Base-by-base conservation (phyloP, 2,329 filamentous ascomycete species). In the Fusarium setosum region DNA sequence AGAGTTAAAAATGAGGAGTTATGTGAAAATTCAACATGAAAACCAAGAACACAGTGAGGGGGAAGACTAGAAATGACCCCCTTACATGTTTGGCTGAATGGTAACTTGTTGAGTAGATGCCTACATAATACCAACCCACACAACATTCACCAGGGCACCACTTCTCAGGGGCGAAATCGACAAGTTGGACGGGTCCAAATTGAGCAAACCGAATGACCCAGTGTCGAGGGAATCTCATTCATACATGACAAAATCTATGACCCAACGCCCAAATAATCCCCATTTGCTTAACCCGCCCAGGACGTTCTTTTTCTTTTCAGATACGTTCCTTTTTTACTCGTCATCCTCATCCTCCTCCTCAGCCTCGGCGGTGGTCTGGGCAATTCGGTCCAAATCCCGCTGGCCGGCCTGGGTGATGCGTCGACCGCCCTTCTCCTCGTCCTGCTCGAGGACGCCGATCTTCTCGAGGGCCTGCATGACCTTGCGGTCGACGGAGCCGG, bases 371-470 rank as follows among this genome's bases (percentile, higher is more conserved):
- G 88, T 92, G 78, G 91, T 94, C 86, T 92, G 90, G 79, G 92
- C 92, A 76, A 95, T 94, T 85, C 89, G 95, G 88, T 98, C 96
- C 88, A 99, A 89, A 92, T 99, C 96, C 88, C 96, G 93, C 90
- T 97, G 94, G 80, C 96, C 96, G 79, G 90, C 90, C 88, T 98
- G 94, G 77, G 96, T 98, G 86, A 99, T 98, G 83, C 96, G 91
- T 80, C 96, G 93, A 79, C 96, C 96, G 84, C 96, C 96, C 90
- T 97, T 97, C 74, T 98, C 95, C 89, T 97, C 95, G 77, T 97
- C 95, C 79, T 92, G 87, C 91, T 99, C 96, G 68, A 99, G 86
- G 75, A 99, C 94, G 83, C 95, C 94, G 77, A 99, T 97, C 92
- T 98, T 97, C 92, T 97, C 96, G 61, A 99, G 92, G 67, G 94